Evolutionary conservation across 2,329 filamentous ascomycete species (phyloP), one percentile per base, ranked within the genome.

Genomic region (Claviceps cyperi): DNA sequence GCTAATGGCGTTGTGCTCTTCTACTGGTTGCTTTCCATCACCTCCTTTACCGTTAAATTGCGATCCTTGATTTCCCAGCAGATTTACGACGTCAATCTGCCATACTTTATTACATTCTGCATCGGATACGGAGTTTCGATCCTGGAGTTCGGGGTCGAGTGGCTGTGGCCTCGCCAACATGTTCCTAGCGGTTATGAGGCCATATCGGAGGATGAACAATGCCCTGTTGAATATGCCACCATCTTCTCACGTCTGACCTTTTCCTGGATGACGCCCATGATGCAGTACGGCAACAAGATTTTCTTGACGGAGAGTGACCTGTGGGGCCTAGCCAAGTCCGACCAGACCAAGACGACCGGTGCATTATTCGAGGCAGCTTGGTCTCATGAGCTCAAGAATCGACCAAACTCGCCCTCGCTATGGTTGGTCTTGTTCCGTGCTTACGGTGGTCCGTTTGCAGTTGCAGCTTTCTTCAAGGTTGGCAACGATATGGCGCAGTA

Each of bases 221-320:
- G 79, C 50, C 85, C 85, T 0, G 81, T 86, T 54, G 90, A 97
- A 67, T 94, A 95, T 64, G 90, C 92, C 13, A 89, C 91, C 53
- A 75, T 97, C 48, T 98, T 98, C 69, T 95, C 91, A 4, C 80
- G 86, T 47, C 75, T 98, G 44, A 95, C 91, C 0, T 98, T 98
- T 66, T 83, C 85, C 50, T 98, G 92, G 92, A 96, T 98, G 91
- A 97, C 92, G 0, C 90, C 92, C 0, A 71, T 98, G 78, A 98
- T 98, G 92, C 89, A 82, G 62, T 84, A 84, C 62, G 92, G 92
- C 1, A 97, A 98, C 71, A 86, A 84, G 61, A 80, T 90, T 52
- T 98, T 81, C 64, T 73, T 98, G 54, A 95, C 89, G 1, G 89
- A 97, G 64, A 87, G 96, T 55, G 91, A 98, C 65, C 75, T 98